Evolutionary conservation across 305 asterid species (phyloP), one percentile per base, ranked within the genome.

Genomic region (Ajuga reptans): DNA sequence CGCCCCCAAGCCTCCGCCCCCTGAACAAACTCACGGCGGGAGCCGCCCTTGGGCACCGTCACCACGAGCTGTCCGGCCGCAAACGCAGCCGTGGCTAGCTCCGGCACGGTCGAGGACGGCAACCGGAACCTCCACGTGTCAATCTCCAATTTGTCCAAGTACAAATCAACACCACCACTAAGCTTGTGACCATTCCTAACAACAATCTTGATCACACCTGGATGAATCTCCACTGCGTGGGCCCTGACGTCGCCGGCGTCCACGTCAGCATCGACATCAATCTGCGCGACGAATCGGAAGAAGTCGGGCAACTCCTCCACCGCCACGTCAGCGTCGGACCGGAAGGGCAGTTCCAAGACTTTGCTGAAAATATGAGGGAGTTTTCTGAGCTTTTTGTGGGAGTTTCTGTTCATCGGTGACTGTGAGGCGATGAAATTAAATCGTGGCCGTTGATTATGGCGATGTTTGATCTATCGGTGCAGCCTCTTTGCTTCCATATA

Each of bases 361-460:
- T 82, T 87, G 81, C 87, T 75, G 24, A 87, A 89, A 12, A 89
- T 86, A 58, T 89, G 92, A 37, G 96, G 95, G 46, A 89, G 66
- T 76, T 80, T 82, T 66, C 88, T 57, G 60, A 89, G 91, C 79
- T 78, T 86, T 75, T 79, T 83, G 67, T 49, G 64, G 37, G 81
- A 59, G 41, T 68, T 75, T 37, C 70, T 45, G 39, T 56, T 78
- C 82, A 76, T 79, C 1, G 41, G 42, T 37, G 50, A 4, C 1
- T 39, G 42, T 37, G 50, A 4, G 21, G 72, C 18, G 81, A 5
- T 58, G 37, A 56, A 60, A 21, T 21, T 21, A 2, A 21, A 69
- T 71, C 70, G 21, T 36, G 58, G 16, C 55, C 36, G 36, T 69
- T 75, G 27, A 68, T 49, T 4, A 54, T 17, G 4, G 76, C 43